Evolutionary conservation across 2,329 filamentous ascomycete genomes (phyloP).

Genomic region (Paracoccidioides brasiliensis): DNA sequence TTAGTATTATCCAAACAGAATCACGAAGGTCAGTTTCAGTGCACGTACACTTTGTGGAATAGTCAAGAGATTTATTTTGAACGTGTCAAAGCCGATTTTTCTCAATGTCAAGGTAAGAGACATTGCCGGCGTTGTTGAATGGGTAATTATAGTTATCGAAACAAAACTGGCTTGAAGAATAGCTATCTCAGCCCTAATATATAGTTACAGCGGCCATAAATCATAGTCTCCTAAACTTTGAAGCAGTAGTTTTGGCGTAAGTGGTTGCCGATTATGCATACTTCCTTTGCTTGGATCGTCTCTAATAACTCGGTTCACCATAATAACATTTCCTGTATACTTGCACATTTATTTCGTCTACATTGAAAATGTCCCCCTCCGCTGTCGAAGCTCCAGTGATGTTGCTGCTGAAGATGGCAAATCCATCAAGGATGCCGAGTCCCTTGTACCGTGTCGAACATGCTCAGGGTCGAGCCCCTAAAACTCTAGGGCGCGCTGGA

Average conservation of each 20-base stretch:
- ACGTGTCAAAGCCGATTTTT: constrained; percentile 41
- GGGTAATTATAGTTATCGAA: not conserved
- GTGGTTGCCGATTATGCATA: constrained; percentile 43
- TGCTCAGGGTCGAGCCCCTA: constrained; percentile 19
- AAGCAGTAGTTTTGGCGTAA: constrained; percentile 36
- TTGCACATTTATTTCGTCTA: not conserved
- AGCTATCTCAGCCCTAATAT: no score
- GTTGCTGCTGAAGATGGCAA: constrained; percentile 3
- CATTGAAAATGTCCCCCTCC: constrained; percentile 14
- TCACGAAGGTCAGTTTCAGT: not conserved
- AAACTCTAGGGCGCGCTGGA: constrained; percentile 31
- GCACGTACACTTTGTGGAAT: constrained; percentile 29
- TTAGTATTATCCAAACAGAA: not conserved
- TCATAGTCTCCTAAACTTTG: constrained; percentile 40
- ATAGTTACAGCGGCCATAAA: constrained; percentile 43
- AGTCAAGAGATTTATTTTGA: constrained; percentile 47
- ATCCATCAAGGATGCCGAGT: not conserved
- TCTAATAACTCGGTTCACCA: constrained; percentile 47
- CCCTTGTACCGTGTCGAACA: constrained; percentile 3
- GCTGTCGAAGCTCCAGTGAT: constrained; percentile 11
- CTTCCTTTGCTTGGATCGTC: constrained; percentile 42
- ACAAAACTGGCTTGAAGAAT: not conserved
- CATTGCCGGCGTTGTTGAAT: constrained; percentile 10
- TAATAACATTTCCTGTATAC: constrained; percentile 48
- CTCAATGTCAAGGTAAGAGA: constrained; percentile 28